Evolutionary conservation across 1,139 yeast species (phyloP), one percentile per base, ranked within the genome.

Genomic region (Nakaseomyces uthaithaninus): DNA sequence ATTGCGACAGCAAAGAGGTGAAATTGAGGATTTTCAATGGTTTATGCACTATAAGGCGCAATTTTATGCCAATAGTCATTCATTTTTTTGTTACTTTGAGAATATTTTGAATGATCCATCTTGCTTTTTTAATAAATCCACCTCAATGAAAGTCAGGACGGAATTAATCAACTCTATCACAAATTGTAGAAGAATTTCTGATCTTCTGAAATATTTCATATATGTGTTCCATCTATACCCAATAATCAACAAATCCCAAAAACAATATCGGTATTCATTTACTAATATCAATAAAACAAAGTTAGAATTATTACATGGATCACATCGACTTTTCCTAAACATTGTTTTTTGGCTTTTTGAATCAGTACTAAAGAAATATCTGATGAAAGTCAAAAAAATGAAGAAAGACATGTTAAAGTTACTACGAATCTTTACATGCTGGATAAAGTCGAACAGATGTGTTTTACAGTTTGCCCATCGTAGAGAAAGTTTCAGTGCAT

Each of bases 381-480:
- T 28, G 16, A 28, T 12, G 4, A 28, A 16, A 8, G 11, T 17
- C 2, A 28, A 28, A 14, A 16, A 28, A 11, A 2, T 28, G 11
- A 12, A 28, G 10, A 16, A 7, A 4, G 33, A 28, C 14, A 28
- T 28, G 5, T 28, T 28, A 11, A 16, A 28, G 12, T 15, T 28
- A n/a, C n/a, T 28, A 9, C 16, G 85, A 46, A 58, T 76, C 12
- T 49, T 71, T 25, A 60, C 74, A 19, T 69, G 71, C 45, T 75
- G 79, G 79, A 52, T 75, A 26, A 70, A 67, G 45, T 71, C 68
- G 39, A 66, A 72, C 40, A 67, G 66, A 44, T 43, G 61, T 34
- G 64, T 69, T 16, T 50, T 67, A 16, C 63, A 66, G 30, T 61
- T 61, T 35, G 53, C 69, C 28, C 63, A 61, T 38, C 54, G 67